These are phyloP conservation scores for Globisporangium okanoganense DNA, from an alignment of 352 stramenopile genomes.

Conservation along the genomic window DNA sequence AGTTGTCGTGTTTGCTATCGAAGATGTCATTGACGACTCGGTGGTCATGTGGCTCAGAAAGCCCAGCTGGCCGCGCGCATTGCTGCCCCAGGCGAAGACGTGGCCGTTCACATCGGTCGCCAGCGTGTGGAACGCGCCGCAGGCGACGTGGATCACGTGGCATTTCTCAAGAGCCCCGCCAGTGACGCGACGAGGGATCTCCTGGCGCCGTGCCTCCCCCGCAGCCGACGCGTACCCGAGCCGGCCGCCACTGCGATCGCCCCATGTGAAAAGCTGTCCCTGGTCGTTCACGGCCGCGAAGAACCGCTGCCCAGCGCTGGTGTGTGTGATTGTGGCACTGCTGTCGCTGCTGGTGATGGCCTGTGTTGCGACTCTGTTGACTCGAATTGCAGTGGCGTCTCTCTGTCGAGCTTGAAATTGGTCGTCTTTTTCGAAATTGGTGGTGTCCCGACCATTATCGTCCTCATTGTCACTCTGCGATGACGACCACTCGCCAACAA, in stretches of 20 bases:
- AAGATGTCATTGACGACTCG: neutral
- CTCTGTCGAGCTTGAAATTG: no score
- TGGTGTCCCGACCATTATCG: neutral
- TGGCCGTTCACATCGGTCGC: constrained; percentile 70
- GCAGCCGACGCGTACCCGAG: constrained; percentile 49
- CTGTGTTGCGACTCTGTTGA: constrained; percentile 10
- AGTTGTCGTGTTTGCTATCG: constrained; percentile 1
- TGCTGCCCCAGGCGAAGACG: constrained; percentile 70
- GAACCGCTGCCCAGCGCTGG: constrained; percentile 51
- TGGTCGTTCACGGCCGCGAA: constrained; percentile 45
- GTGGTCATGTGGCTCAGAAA: constrained; percentile 23
- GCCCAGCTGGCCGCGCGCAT: constrained; percentile 45
- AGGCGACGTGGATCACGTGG: constrained; percentile 54
- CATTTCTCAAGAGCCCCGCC: constrained; percentile 20
- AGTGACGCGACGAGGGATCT: constrained; percentile 30
- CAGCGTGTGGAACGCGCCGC: constrained; percentile 66
- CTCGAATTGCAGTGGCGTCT: constrained; percentile 1
- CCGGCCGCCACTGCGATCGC: constrained; percentile 52
- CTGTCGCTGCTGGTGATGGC: neutral
- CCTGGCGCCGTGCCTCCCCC: constrained; percentile 39
- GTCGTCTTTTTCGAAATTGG: neutral
- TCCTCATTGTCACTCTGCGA: constrained; percentile 12
- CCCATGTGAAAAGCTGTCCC: constrained; percentile 53
- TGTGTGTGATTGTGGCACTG: constrained; percentile 22
- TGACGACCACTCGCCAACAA: constrained; percentile 51